A percentile compares a stretch with the other conserved stretches of the same genome.
phyloP scores from a whole-genome alignment of 345 rosid species.

The Heritiera fomes region DNA sequence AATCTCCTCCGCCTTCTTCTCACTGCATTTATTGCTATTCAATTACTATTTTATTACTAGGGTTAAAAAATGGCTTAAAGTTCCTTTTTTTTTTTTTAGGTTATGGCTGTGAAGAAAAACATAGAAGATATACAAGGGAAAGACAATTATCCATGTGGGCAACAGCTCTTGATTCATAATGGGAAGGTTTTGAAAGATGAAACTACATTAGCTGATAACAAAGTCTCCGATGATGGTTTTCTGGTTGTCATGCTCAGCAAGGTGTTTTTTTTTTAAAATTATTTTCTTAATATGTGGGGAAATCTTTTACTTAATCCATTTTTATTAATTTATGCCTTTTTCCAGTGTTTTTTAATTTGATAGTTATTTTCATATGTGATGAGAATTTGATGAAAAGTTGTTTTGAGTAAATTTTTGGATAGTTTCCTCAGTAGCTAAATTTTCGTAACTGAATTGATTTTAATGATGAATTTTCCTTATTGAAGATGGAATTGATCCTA shows the following conservation, averaged over 20 bases:
- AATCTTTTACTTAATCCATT: neutral
- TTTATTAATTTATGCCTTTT: neutral
- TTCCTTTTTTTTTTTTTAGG: conserved; percentile 29
- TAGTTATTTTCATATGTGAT: neutral
- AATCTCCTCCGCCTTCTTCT: conserved; percentile 28
- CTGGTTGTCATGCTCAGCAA: conserved; percentile 99
- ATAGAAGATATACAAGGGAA: conserved; percentile 96
- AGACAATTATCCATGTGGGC: conserved; percentile 95
- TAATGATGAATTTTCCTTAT: neutral
- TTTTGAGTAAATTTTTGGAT: neutral
- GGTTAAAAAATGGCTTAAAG: conserved; percentile 16
- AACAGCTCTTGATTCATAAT: conserved; percentile 87
- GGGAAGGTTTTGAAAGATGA: conserved; percentile 99
- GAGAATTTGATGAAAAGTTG: neutral
- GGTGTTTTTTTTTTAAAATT: conserved; percentile 35
- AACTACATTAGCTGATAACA: conserved; percentile 76
- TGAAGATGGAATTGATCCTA: neutral
- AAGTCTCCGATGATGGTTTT: conserved; percentile 91
- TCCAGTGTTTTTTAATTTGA: neutral
- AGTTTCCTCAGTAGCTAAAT: neutral
- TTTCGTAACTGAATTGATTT: conserved; percentile 2
- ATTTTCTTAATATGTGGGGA: neutral
- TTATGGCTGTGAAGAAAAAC: conserved; percentile 97
- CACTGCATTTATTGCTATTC: neutral
- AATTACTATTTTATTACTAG: neutral